A percentile compares a stretch with the other conserved stretches of the same genome.
Evolutionary conservation across 805 yeast genomes (phyloP).

Genomic region (Candida montana): DNA sequence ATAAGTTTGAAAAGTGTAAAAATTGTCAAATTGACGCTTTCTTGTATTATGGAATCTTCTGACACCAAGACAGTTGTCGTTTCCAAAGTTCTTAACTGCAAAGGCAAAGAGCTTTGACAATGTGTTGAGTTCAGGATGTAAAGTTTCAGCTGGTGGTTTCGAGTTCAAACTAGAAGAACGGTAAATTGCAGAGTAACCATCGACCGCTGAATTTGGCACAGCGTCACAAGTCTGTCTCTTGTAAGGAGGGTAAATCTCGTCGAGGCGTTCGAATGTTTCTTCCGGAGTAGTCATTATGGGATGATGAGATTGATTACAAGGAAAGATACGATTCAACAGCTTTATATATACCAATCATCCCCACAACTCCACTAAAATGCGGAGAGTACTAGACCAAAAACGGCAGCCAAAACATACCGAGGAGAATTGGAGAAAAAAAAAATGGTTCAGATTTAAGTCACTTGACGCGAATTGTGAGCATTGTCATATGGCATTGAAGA

Average conservation of each 20-base stretch:
- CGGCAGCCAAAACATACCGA: too few species aligned
- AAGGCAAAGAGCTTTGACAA: conserved; percentile 32
- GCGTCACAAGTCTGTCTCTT: conserved; percentile 4
- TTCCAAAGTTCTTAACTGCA: conserved; percentile 25
- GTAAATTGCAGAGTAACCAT: conserved; percentile 10
- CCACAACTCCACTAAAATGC: background rate
- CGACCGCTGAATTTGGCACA: conserved; percentile 5
- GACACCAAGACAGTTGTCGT: conserved; percentile 35
- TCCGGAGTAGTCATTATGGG: background rate
- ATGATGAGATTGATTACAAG: background rate
- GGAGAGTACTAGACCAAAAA: background rate
- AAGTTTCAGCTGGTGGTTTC: conserved; percentile 15
- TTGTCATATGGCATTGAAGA: too few species aligned
- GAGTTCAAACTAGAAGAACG: conserved; percentile 5
- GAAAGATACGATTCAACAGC: too few species aligned
- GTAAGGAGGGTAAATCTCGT: background rate
- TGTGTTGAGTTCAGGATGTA: conserved; percentile 38
- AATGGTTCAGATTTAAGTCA: too few species aligned
- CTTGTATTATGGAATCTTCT: conserved; percentile 19
- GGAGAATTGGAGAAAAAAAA: too few species aligned
- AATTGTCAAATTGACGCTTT: conserved; percentile 17
- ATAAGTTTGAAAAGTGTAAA: conserved; percentile 25
- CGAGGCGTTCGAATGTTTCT: conserved; percentile 1
- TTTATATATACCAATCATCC: background rate
- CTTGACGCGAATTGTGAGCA: too few species aligned